Base-by-base conservation (phyloP, 805 yeast genomes). In the Yarrowia sp. region DNA sequence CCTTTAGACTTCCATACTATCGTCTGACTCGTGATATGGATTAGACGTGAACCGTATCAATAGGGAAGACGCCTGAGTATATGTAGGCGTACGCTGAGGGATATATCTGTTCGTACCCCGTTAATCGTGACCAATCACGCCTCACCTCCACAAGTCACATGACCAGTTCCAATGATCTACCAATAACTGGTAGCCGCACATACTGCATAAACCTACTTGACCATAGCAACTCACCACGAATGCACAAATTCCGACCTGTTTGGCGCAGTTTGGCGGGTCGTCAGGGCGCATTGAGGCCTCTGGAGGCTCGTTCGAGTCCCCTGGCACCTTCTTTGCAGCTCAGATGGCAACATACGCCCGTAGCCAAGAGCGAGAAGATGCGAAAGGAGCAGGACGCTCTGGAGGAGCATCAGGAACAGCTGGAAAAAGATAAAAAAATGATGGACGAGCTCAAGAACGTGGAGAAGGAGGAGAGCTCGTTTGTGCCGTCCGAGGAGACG, bases 401-500 rank as follows among this genome's bases (percentile, higher is more conserved):
- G 58, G 68, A 64, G 14, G 68, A 61, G 59, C 59, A 61, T 22
- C 67, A 48, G 43, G 67, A 61, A 2, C 61, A 11, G 36, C 11
- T 61, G 26, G 46, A 45, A 41, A 61, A 52, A 64, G 48, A 64
- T 38, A 52, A 64, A 45, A 22, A 40, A 40, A 16, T 9, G 22
- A 26, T 63, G 36, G 56, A 50, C 12, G 56, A 63, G 35, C 14
- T 5, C 12, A 26, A 45, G 35, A 14, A n/a, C 5, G 43, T 19
- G 26, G 11, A 11, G 22, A 26, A 35, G 59, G 46, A 16, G 42
- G 66, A 45, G 22, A 26, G n/a, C 16, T 26, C 48, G 35, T 10
- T 9, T 43, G 58, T 22, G 14, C 26, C 41, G 8, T 32, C 41
- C 3, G 22, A 61, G 16, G 67, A 61, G 8, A 15, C 38, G 8